Evolutionary conservation across 2,329 filamentous ascomycete species (phyloP).

Genomic region (Penicillium sp.): DNA sequence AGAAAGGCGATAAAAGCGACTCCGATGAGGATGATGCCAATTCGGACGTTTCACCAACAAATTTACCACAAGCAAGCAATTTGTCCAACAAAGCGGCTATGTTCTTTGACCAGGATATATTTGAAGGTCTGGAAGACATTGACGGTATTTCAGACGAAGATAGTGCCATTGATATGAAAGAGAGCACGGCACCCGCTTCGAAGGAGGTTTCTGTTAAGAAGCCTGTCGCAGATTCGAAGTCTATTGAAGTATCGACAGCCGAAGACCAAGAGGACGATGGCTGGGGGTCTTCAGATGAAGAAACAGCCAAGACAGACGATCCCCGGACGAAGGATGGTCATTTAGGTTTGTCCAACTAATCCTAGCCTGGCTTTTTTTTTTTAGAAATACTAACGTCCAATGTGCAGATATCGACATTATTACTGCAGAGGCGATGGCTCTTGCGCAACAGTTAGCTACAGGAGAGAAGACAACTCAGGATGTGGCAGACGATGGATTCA

Average conservation of each 20-base stretch:
- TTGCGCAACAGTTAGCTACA: slow-evolving; percentile 86
- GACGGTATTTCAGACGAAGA: slow-evolving; percentile 54
- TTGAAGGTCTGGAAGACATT: slow-evolving; percentile 72
- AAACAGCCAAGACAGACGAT: slow-evolving; percentile 31
- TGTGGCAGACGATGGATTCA: slow-evolving; percentile 86
- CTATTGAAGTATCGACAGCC: slow-evolving; percentile 16
- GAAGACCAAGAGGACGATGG: slow-evolving; percentile 22
- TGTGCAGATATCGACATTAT: slow-evolving; percentile 87
- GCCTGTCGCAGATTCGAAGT: slow-evolving; percentile 20
- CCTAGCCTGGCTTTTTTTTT: slow-evolving; percentile 21
- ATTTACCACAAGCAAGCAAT: slow-evolving; percentile 37
- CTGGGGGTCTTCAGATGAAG: slow-evolving; percentile 35
- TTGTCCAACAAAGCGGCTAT: slow-evolving; percentile 80
- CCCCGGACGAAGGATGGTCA: slow-evolving; percentile 40
- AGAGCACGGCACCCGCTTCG: slow-evolving; percentile 16
- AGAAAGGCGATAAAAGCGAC: slow-evolving; percentile 56
- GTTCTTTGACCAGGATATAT: slow-evolving; percentile 95
- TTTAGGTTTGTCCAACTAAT: slow-evolving; percentile 35
- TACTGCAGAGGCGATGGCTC: slow-evolving; percentile 97
- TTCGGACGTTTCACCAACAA: slow-evolving; percentile 28
- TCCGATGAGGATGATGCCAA: slow-evolving; percentile 56
- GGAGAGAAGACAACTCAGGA: slow-evolving; percentile 77
- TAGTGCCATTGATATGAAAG: slow-evolving; percentile 34
- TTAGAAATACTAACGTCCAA: slow-evolving; percentile 8
- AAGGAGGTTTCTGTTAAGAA: slow-evolving; percentile 14